Evolutionary conservation across 2,329 filamentous ascomycete species (phyloP).

Genomic region (Pseudogymnoascus sp.): DNA sequence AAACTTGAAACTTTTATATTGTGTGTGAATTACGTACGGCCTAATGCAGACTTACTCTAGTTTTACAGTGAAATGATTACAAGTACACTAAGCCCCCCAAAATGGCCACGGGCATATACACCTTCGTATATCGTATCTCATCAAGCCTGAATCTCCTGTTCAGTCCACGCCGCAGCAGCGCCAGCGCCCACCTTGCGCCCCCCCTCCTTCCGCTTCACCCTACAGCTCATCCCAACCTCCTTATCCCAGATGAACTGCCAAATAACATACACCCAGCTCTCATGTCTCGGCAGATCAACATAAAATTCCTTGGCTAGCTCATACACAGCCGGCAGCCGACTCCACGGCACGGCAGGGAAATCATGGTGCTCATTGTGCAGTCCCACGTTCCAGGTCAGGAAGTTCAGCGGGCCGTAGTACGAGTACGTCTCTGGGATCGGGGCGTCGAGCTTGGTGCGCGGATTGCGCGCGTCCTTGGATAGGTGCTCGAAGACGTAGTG

Average conservation of each 20-base stretch:
- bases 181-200: constrained; percentile 48
- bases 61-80: neutral
- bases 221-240: constrained; percentile 80
- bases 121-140: constrained; percentile 11
- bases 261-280: constrained; percentile 86
- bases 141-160: constrained; percentile 60
- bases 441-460: constrained; percentile 39
- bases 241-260: constrained; percentile 94
- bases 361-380: constrained; percentile 99
- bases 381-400: constrained; percentile 93
- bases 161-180: constrained; percentile 50
- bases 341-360: constrained; percentile 96
- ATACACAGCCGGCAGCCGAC: constrained; percentile 67
- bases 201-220: constrained; percentile 85
- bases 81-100: neutral
- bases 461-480: constrained; percentile 41
- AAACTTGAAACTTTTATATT: neutral
- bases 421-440: constrained; percentile 88
- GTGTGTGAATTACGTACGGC: neutral
- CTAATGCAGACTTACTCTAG: neutral
- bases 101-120: neutral
- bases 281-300: constrained; percentile 72
- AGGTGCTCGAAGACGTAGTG: constrained; percentile 72
- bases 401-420: constrained; percentile 90
- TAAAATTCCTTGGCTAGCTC: constrained; percentile 87